Evolutionary conservation across 352 stramenopile species (phyloP).

Genomic region (Globisporangium ultimum): DNA sequence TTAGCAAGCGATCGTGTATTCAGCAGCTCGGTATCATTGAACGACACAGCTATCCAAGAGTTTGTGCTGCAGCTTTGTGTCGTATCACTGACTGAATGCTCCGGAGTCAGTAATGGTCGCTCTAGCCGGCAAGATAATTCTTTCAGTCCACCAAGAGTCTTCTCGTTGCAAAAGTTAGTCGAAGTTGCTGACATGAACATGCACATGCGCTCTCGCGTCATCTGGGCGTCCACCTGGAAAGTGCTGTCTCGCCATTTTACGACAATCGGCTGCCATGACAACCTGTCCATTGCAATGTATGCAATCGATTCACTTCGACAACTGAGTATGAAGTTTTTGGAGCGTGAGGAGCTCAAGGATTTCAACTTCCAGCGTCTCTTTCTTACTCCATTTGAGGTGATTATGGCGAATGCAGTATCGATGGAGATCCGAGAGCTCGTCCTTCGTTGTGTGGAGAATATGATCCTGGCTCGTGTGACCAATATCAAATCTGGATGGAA

Average conservation of each 20-base stretch:
- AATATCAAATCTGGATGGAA: conserved; percentile 94
- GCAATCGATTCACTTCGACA: conserved; percentile 99
- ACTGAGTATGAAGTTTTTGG: conserved; percentile 99
- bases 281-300: conserved; percentile 97
- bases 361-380: conserved; percentile 99
- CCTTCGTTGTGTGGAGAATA: conserved; percentile 89
- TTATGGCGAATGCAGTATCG: conserved; percentile 85
- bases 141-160: conserved; percentile 91
- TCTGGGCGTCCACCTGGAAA: conserved; percentile 98
- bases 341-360: conserved; percentile 97
- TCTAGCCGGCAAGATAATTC: conserved; percentile 24
- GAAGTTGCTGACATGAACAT: conserved; percentile 99
- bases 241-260: conserved; percentile 97
- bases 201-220: conserved; percentile 92
- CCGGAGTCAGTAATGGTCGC: conserved; percentile 45
- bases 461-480: conserved; percentile 83
- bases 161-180: conserved; percentile 98
- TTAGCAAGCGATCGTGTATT: conserved; percentile 91
- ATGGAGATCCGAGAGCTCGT: conserved; percentile 90
- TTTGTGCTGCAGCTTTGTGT: conserved; percentile 90
- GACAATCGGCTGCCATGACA: conserved; percentile 95
- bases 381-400: conserved; percentile 96
- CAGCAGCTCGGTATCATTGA: conserved; percentile 81
- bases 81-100: conserved; percentile 90
- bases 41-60: conserved; percentile 75